Conservation (phyloP, 345 rosid genomes). For the Boechera stricta region DNA sequence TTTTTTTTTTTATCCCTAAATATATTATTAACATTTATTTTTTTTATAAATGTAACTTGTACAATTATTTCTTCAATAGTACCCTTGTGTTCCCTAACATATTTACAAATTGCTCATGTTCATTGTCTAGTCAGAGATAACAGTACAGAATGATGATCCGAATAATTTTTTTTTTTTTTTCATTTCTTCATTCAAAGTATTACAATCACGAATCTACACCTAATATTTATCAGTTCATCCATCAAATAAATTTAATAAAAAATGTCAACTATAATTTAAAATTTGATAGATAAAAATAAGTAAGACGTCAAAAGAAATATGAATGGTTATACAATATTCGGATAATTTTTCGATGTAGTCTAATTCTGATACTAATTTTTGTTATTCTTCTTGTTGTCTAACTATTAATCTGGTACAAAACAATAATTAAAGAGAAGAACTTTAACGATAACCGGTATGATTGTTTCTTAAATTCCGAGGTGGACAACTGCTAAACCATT, state of each 20-base stretch:
- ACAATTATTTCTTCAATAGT: too few relatives aligned
- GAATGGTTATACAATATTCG: slow-evolving; percentile 12
- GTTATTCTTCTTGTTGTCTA: not conserved
- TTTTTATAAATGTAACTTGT: too few relatives aligned
- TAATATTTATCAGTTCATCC: not conserved
- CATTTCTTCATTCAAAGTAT: not conserved
- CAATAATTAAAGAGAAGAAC: slow-evolving; percentile 15
- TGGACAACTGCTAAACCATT: slow-evolving; percentile 41
- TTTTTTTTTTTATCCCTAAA: too few relatives aligned
- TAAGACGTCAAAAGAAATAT: not conserved
- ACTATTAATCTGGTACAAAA: slow-evolving; percentile 9
- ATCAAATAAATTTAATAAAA: not conserved
- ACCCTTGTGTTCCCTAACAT: too few relatives aligned
- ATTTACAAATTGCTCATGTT: too few relatives aligned
- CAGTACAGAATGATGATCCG: too few relatives aligned
- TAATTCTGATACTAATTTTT: not conserved
- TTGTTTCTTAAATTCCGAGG: slow-evolving; percentile 43
- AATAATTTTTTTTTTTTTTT: too few relatives aligned
- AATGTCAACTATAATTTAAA: not conserved
- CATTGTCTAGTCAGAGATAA: too few relatives aligned
- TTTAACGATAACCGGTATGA: slow-evolving; percentile 39
- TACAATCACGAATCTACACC: not conserved
- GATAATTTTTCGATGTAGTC: slow-evolving; percentile 8
- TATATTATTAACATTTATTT: too few relatives aligned
- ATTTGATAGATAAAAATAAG: not conserved